Percentiles rank a stretch among this genome's conserved stretches.
Evolutionary conservation across 257 asterid species (phyloP).

Genomic region (Lithospermum erythrorhizon): DNA sequence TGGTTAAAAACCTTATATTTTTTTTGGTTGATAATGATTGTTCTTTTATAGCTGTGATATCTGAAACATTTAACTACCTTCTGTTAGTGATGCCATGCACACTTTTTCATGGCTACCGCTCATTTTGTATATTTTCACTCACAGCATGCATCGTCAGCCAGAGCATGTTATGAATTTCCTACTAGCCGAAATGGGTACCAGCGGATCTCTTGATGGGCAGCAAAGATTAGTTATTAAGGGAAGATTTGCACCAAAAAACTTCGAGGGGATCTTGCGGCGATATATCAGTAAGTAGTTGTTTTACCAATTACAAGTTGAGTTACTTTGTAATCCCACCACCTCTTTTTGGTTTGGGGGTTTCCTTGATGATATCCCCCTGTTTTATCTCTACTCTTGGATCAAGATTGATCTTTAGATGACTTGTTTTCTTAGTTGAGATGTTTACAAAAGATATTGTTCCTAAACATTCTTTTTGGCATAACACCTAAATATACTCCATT

Average conservation of each 20-base stretch:
- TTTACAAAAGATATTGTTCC: too few species aligned
- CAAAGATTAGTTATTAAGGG: constrained; percentile 87
- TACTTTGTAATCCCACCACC: background rate
- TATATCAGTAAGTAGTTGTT: constrained; percentile 59
- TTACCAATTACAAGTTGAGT: background rate
- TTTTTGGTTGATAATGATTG: too few species aligned
- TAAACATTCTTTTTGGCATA: too few species aligned
- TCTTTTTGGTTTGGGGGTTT: background rate
- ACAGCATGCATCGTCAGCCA: constrained; percentile 92
- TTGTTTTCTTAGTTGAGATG: too few species aligned
- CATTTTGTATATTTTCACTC: background rate
- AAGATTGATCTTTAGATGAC: too few species aligned
- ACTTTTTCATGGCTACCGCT: background rate
- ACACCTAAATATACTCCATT: too few species aligned
- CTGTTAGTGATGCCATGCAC: background rate
- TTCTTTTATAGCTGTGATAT: too few species aligned
- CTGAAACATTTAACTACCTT: too few species aligned
- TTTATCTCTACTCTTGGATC: too few species aligned
- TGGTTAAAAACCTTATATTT: too few species aligned
- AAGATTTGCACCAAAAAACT: constrained; percentile 93
- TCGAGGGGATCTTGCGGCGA: constrained; percentile 84
- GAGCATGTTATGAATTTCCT: constrained; percentile 94
- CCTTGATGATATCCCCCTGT: background rate
- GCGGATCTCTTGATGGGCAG: constrained; percentile 95
- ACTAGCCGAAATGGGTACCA: constrained; percentile 97